Conservation (phyloP, 805 yeast species). For the Ogataea nakhonphanomensis region DNA sequence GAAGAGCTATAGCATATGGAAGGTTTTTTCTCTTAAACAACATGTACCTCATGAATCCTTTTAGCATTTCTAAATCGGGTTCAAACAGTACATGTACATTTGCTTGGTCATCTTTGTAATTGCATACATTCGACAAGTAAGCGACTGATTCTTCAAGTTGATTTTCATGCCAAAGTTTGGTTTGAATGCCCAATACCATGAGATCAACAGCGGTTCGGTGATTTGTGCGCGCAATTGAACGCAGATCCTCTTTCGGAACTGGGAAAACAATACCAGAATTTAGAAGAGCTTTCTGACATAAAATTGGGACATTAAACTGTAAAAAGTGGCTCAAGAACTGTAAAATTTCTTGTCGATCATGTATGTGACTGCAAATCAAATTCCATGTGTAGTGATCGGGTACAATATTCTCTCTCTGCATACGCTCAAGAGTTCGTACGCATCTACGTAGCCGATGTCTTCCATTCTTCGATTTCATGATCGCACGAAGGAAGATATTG, state of each 20-base stretch:
- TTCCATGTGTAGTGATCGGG: conserved; percentile 20
- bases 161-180: background rate
- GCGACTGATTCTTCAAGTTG: conserved; percentile 6
- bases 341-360: conserved; percentile 1
- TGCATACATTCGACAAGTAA: conserved; percentile 4
- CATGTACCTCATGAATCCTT: conserved; percentile 10
- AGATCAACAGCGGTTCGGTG: conserved; percentile 4
- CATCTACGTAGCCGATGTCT: conserved; percentile 12
- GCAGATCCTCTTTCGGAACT: conserved; percentile 3
- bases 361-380: conserved; percentile 9
- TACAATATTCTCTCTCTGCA: conserved; percentile 4
- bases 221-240: background rate
- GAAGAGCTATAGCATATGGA: conserved; percentile 22
- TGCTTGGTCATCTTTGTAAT: background rate
- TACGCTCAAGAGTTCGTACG: conserved; percentile 3
- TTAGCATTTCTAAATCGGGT: conserved; percentile 6
- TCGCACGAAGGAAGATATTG: conserved; percentile 13
- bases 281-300: conserved; percentile 3
- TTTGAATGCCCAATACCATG: conserved; percentile 3
- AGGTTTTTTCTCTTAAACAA: conserved; percentile 14
- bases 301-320: conserved; percentile 9
- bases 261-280: conserved; percentile 12
- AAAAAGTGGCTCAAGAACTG: conserved; percentile 7
- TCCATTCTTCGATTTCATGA: conserved; percentile 4
- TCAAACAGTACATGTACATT: background rate